Percentiles rank a stretch among this genome's conserved stretches.
Conservation (phyloP, 2,329 filamentous ascomycete genomes). For the Mollisia scopiformis region DNA sequence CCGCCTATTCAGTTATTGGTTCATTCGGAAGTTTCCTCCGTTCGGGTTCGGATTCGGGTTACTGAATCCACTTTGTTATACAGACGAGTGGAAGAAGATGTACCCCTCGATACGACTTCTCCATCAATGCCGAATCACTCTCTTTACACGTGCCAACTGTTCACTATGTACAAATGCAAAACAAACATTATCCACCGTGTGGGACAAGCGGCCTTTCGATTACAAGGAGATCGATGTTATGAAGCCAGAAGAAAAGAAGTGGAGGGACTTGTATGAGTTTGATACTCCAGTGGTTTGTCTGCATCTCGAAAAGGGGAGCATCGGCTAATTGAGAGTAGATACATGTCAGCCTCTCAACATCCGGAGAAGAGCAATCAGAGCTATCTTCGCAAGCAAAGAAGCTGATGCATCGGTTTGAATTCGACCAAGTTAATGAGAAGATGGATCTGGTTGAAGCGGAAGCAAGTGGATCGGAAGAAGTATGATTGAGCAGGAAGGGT, state of each 20-base stretch:
- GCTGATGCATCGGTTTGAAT: constrained; percentile 77
- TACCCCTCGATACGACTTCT: constrained; percentile 44
- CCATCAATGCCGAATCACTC: constrained; percentile 66
- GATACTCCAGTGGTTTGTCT: constrained; percentile 73
- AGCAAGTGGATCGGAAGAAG: neutral
- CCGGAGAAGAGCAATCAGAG: constrained; percentile 52
- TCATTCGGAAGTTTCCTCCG: no score
- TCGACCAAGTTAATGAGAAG: constrained; percentile 65
- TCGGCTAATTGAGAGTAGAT: constrained; percentile 42
- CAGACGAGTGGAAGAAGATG: neutral
- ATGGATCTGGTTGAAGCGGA: constrained; percentile 58
- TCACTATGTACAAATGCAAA: constrained; percentile 72
- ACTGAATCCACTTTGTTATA: neutral
- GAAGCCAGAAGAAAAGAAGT: constrained; percentile 61
- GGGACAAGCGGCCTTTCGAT: constrained; percentile 67
- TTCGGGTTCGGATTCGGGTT: neutral
- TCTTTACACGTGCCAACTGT: constrained; percentile 75
- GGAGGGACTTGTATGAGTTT: constrained; percentile 78
- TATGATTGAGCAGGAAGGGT: no score
- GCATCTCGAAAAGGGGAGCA: neutral
- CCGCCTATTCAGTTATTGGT: no score
- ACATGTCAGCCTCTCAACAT: constrained; percentile 60
- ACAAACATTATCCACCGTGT: constrained; percentile 68
- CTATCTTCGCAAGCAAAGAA: constrained; percentile 54
- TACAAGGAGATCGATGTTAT: constrained; percentile 74